These are phyloP conservation scores for Moniliophthora roreri DNA, from an alignment of 1,284 basidiomycete genomes.

Conservation along the genomic window DNA sequence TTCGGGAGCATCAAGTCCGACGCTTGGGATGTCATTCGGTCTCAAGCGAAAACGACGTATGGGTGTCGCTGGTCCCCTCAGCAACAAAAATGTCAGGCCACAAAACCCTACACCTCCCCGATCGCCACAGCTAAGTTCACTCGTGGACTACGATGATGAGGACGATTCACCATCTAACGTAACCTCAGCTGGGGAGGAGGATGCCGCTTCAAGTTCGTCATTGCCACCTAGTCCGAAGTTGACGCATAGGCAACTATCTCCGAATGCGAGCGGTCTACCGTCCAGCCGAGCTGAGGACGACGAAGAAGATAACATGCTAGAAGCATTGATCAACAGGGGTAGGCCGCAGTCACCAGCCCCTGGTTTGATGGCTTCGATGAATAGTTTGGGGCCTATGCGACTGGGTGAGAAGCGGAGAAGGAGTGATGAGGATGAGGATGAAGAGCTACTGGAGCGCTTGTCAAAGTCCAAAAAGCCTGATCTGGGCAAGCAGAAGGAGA, in stretches of 20 bases:
- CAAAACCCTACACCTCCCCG: conserved; percentile 32
- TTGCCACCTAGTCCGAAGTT: conserved; percentile 38
- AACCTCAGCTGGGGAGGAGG: neutral
- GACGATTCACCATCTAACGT: conserved; percentile 41
- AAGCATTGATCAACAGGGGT: conserved; percentile 46
- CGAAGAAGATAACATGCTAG: conserved; percentile 56
- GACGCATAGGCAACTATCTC: conserved; percentile 37
- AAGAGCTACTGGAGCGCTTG: conserved; percentile 52
- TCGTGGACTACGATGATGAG: conserved; percentile 75
- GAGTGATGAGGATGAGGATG: conserved; percentile 71
- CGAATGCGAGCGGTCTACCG: conserved; percentile 32
- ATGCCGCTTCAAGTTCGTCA: conserved; percentile 21
- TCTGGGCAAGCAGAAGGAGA: conserved; percentile 38
- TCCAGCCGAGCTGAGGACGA: conserved; percentile 38
- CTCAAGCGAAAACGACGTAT: conserved; percentile 62
- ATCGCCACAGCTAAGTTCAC: conserved; percentile 51
- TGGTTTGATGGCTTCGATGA: conserved; percentile 37
- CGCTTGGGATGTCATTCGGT: conserved; percentile 29
- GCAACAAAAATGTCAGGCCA: conserved; percentile 40
- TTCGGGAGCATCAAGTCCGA: conserved; percentile 27
- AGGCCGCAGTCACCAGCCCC: conserved; percentile 43
- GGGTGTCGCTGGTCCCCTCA: conserved; percentile 30
- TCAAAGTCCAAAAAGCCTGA: conserved; percentile 46
- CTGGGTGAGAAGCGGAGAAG: conserved; percentile 73
- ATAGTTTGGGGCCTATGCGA: conserved; percentile 34